Evolutionary conservation across 805 yeast species (phyloP), one percentile per base, ranked within the genome.

Genomic region (Yamadazyma endophytica): DNA sequence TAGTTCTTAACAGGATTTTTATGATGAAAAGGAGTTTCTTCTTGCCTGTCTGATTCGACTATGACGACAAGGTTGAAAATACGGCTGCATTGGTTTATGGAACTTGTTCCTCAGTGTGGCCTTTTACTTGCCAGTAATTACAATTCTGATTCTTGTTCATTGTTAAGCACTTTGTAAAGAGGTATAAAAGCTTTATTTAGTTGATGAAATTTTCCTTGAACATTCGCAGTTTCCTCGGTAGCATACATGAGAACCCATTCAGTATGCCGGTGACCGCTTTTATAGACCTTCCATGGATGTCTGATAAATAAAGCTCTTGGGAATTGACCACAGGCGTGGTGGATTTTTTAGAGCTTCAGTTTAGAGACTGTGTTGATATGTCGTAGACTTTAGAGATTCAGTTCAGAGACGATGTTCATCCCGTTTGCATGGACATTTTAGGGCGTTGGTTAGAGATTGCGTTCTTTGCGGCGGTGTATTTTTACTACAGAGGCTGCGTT

Each of bases 221-320:
- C 92, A 82, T 82, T 82, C 92, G 90, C 92, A 82, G 92, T 82
- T 82, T 82, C 89, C 90, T 76, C 92, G 92, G 89, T 81, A 82
- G 84, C 77, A 70, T 77, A 79, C 88, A 73, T 64, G 64, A 61
- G 87, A 82, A 80, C 89, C 89, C 83, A 82, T 70, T 72, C 75
- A 61, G 81, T 77, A 71, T 69, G 75, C 62, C 87, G 66, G 88
- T 82, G 89, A 81, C 89, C 90, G 92, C 86, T 70, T n/a, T n/a
- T 70, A 56, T 52, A 43, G 70, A 64, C 85, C 90, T 82, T 82
- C 90, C 89, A 77, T 79, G 92, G 89, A 82, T 82, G 92, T 82
- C 92, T 82, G 92, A 82, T 77, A 36, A 34, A 35, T 32, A 29
- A 8, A 22, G 6, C 11, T 22, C 12, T 6, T 22, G n/a, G n/a